Evolutionary conservation across 495 filamentous ascomycete species (phyloP), one percentile per base, ranked within the genome.

Genomic region (Hamigera avellanea): DNA sequence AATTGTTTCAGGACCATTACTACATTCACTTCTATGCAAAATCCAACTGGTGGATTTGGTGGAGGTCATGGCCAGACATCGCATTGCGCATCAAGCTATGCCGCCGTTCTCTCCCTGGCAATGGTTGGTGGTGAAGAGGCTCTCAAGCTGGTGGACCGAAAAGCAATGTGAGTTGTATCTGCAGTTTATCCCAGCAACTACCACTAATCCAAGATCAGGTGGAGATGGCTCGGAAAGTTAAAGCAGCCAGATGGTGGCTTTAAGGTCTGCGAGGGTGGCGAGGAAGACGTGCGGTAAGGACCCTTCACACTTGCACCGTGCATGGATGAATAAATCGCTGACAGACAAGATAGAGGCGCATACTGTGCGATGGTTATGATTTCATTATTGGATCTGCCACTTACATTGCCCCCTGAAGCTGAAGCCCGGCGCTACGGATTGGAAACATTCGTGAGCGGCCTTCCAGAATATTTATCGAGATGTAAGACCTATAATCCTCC

Each of bases 61-160:
- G 91, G 91, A 32, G 88, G 91, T n/a, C 78, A 83, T 56, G 83
- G 87, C 28, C 93, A 96, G 53, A 66, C 71, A 41, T 86, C 85
- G 9, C 91, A 98, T 58, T 62, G 85, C 42, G 89, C 89, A 15
- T 72, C 83, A n/a, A 81, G 79, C 1, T 98, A 96, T 66, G 83
- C 86, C 13, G 73, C 80, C 19, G 63, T 95, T 7, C 66, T 96
- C 14, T 70, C 80, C 7, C 65, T 96, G 19, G 75, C 78, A 1
- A 74, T 84, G 42, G 81, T 89, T 26, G 83, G 82, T 8, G 83
- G 78, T 14, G 56, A 77, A 37, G 78, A 81, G 26, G 74, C 79
- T 14, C 77, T 81, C 44, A 72, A 74, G 40, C 57, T 93, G 36
- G 70, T 96, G 19, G 81, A 96, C 61, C 76, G 88, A 29, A 71